phyloP scores from a whole-genome alignment of 192 early-diverging fungal genomes.

The Oehlia diaphana region DNA sequence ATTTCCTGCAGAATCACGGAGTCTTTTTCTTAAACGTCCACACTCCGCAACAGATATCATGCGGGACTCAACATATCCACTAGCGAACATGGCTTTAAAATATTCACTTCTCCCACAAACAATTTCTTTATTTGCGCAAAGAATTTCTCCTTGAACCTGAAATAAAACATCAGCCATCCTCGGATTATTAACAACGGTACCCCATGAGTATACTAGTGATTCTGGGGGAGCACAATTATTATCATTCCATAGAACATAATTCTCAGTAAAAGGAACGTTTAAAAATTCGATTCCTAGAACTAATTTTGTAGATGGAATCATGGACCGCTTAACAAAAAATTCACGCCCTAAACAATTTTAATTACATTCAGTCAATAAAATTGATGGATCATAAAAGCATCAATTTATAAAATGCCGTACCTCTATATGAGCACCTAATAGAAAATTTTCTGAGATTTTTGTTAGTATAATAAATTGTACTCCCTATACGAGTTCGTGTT shows the following conservation, averaged over 20 bases:
- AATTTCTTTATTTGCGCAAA: conserved; percentile 8
- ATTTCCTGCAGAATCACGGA: not conserved
- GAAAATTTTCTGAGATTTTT: conserved; percentile 12
- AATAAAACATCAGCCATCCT: conserved; percentile 19
- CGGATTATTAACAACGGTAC: conserved; percentile 1
- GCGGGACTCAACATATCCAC: conserved; percentile 10
- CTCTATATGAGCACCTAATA: conserved; percentile 4
- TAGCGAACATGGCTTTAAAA: conserved; percentile 10
- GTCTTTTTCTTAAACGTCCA: conserved; percentile 11
- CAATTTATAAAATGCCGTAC: not conserved
- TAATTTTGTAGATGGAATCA: not conserved
- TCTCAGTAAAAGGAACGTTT: conserved; percentile 10
- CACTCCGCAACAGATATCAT: not conserved
- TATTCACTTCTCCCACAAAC: conserved; percentile 16
- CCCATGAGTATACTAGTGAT: conserved; percentile 8
- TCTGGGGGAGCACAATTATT: conserved; percentile 10
- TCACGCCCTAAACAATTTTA: not conserved
- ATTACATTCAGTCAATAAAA: not conserved
- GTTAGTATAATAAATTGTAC: conserved; percentile 12
- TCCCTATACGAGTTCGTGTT: not conserved
- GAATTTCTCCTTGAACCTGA: not conserved
- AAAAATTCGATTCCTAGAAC: conserved; percentile 5
- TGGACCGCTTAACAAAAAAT: conserved; percentile 5
- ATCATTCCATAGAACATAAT: conserved; percentile 6
- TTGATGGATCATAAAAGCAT: not conserved